phyloP scores from a whole-genome alignment of 345 rosid species.

The Microcos paniculata region DNA sequence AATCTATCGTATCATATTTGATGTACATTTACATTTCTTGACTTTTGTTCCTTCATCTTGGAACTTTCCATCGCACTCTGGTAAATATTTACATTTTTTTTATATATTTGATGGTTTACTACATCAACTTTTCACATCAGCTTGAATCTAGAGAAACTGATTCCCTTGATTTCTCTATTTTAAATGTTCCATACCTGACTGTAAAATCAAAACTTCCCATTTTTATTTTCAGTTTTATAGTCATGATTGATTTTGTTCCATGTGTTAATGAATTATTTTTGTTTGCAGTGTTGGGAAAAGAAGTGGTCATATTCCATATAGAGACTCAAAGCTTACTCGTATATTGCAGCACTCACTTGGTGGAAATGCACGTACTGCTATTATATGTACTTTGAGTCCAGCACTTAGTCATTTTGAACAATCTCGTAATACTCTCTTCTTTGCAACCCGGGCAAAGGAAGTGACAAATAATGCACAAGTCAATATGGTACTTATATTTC shows the following conservation, averaged over 20 bases:
- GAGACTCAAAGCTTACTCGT: slow-evolving; percentile 98
- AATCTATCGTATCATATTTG: not conserved
- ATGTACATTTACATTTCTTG: not conserved
- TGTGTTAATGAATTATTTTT: slow-evolving; percentile 11
- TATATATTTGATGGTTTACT: not conserved
- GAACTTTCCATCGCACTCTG: not conserved
- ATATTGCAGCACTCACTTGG: slow-evolving; percentile 98
- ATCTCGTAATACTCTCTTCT: slow-evolving; percentile 93
- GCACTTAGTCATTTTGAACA: slow-evolving; percentile 88
- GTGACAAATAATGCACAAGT: slow-evolving; percentile 98
- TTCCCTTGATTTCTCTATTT: not conserved
- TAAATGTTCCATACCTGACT: not conserved
- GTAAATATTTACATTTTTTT: not conserved
- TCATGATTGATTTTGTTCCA: not conserved
- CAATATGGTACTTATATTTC: slow-evolving; percentile 70
- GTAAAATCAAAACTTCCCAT: not conserved
- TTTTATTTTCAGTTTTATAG: not conserved
- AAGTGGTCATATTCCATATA: slow-evolving; percentile 91
- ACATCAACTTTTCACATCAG: not conserved
- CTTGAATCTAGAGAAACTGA: not conserved
- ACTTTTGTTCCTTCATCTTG: not conserved
- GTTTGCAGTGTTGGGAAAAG: slow-evolving; percentile 80
- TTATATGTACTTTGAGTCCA: slow-evolving; percentile 96
- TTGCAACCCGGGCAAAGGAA: slow-evolving; percentile 98
- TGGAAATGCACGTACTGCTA: slow-evolving; percentile 99